Evolutionary conservation across 768 basidiomycete species (phyloP).

Genomic region (Amanita thiersii): DNA sequence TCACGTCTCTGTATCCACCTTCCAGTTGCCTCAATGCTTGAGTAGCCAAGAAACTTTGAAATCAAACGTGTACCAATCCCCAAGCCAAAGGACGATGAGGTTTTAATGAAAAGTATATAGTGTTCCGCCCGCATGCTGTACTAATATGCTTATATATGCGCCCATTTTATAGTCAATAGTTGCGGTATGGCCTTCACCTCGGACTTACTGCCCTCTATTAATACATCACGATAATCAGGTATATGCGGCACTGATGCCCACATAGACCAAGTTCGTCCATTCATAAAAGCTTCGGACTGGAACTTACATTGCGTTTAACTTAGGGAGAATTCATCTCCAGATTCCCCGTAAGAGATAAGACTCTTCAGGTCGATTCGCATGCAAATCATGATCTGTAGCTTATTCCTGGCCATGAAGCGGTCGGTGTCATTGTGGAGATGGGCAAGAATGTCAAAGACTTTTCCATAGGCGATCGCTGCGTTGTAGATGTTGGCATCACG

Average conservation of each 20-base stretch:
- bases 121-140: background rate
- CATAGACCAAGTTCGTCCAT: constrained; percentile 41
- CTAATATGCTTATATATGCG: background rate
- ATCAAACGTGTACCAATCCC: constrained; percentile 65
- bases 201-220: background rate
- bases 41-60: constrained; percentile 57
- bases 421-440: constrained; percentile 65
- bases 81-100: constrained; percentile 55
- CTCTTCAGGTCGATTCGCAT: background rate
- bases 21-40: background rate
- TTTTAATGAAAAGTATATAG: constrained; percentile 60
- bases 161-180: background rate
- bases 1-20: background rate
- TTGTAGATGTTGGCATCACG: constrained; percentile 64
- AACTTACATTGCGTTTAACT: constrained; percentile 1
- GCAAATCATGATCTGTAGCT: constrained; percentile 29
- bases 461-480: constrained; percentile 70
- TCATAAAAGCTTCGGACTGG: background rate
- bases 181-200: constrained; percentile 3
- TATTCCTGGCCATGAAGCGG: constrained; percentile 68
- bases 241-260: constrained; percentile 59
- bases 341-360: constrained; percentile 33
- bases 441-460: constrained; percentile 80
- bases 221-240: constrained; percentile 23
- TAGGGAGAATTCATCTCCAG: constrained; percentile 54